Evolutionary conservation across 352 stramenopile genomes (phyloP), one percentile per base, ranked within the genome.

Genomic region (Globisporangium cederbergense): DNA sequence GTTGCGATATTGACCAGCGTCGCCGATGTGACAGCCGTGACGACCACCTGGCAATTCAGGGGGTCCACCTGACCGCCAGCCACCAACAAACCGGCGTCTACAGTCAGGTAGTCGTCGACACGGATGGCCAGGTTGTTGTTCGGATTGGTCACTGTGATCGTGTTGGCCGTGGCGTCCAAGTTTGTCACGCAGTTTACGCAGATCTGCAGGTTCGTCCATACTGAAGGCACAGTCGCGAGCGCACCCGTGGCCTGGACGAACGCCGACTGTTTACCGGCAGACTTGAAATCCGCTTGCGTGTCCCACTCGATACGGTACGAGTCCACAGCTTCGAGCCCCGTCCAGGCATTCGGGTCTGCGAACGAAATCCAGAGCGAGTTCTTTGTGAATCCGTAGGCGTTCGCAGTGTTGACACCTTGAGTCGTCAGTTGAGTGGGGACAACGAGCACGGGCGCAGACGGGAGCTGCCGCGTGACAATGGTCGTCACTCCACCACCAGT

Each of bases 291-390:
- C 6, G 83, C 62, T 14, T 62, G 53, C 3, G 74, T 80, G 55
- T 97, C 92, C 93, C 92, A 98, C 64, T 98, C 93, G 16, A 98
- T 73, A 2, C 88, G 81, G 66, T 93, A 98, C 58, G 75, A 87
- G 58, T 97, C 86, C 22, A 98, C 80, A 0, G 66, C 47, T 55
- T 97, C 82, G 34, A 92, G 83, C 46, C 79, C 91, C 8, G 72
- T 73, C 87, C 83, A 96, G 13, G 78, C 76, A 49, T 84, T 83
- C 0, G 77, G 75, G n/a, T 94, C 85, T 2, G 60, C 38, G 28
- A 96, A 90, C 3, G 80, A 78, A 10, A 96, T 66, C 40, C 68
- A 83, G 22, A 89, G 43, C 14, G 77, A 68, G 58, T 83, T 70
- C 36, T 81, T 81, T 2, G 85, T 91, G 64, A 96, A 96, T 0